Percentiles rank a stretch among this genome's conserved stretches.
Evolutionary conservation across 1,284 basidiomycete species (phyloP).

Genomic region (Cryptococcus neoformans): DNA sequence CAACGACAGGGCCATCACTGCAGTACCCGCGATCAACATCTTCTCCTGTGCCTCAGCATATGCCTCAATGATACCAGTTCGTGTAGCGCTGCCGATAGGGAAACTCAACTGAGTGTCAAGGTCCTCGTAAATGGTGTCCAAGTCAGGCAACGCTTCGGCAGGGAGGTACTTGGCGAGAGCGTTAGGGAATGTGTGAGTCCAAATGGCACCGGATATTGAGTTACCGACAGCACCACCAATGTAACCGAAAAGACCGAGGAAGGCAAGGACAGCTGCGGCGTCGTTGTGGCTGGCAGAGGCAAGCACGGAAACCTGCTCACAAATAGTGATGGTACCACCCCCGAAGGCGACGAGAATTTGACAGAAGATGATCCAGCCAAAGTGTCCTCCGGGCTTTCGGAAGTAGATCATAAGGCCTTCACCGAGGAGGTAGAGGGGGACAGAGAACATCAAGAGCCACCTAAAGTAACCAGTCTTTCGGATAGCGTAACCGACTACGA

Average conservation of each 20-base stretch:
- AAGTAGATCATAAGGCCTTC: conserved; percentile 49
- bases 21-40: conserved; percentile 41
- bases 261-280: conserved; percentile 45
- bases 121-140: conserved; percentile 32
- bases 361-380: conserved; percentile 34
- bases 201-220: conserved; percentile 49
- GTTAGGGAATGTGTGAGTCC: conserved; percentile 47
- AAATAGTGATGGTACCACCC: conserved; percentile 40
- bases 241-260: conserved; percentile 46
- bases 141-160: conserved; percentile 31
- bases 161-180: conserved; percentile 32
- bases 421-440: conserved; percentile 42
- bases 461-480: conserved; percentile 45
- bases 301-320: conserved; percentile 49
- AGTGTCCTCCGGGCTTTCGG: conserved; percentile 34
- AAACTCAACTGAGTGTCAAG: conserved; percentile 35
- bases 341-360: conserved; percentile 51
- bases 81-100: conserved; percentile 23
- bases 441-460: conserved; percentile 37
- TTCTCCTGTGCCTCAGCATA: conserved; percentile 35
- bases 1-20: conserved; percentile 29
- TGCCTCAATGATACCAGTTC: conserved; percentile 31
- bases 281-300: conserved; percentile 47
- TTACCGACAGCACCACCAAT: conserved; percentile 44
- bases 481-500: conserved; percentile 41